A percentile compares a stretch with the other conserved stretches of the same genome.
Evolutionary conservation across 179 eudicot species (phyloP).

Genomic region (Silene noctiflora): DNA sequence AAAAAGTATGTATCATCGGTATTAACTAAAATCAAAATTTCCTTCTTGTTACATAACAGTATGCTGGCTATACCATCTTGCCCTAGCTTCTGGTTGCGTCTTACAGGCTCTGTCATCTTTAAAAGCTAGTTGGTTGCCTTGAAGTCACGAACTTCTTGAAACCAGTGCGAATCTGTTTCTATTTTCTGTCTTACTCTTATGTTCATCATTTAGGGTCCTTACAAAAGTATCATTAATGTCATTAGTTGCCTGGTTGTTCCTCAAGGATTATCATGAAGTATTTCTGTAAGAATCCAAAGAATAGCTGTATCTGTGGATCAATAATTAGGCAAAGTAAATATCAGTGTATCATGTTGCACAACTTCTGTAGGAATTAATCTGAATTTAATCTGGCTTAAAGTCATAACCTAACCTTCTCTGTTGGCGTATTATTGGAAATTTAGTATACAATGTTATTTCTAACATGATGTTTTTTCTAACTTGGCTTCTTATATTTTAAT

Average conservation of each 20-base stretch:
- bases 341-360: neutral
- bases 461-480: neutral
- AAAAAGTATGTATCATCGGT: no score
- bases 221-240: neutral
- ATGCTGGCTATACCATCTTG: neutral
- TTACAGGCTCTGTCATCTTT: neutral
- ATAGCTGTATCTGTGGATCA: neutral
- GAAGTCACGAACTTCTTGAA: neutral
- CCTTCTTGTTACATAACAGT: no score
- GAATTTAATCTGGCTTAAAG: neutral
- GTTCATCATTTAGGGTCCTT: neutral
- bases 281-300: neutral
- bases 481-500: conserved; percentile 4
- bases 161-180: neutral
- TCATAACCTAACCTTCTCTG: neutral
- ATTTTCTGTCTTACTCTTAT: neutral
- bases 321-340: neutral
- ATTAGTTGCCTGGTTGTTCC: neutral
- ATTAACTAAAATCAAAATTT: no score
- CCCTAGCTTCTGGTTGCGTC: neutral
- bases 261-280: neutral
- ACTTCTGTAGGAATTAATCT: neutral
- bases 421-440: neutral
- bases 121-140: no score
- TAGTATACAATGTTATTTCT: neutral